Evolutionary conservation across 2,329 filamentous ascomycete species (phyloP), one percentile per base, ranked within the genome.

Genomic region (Lomentospora prolificans): DNA sequence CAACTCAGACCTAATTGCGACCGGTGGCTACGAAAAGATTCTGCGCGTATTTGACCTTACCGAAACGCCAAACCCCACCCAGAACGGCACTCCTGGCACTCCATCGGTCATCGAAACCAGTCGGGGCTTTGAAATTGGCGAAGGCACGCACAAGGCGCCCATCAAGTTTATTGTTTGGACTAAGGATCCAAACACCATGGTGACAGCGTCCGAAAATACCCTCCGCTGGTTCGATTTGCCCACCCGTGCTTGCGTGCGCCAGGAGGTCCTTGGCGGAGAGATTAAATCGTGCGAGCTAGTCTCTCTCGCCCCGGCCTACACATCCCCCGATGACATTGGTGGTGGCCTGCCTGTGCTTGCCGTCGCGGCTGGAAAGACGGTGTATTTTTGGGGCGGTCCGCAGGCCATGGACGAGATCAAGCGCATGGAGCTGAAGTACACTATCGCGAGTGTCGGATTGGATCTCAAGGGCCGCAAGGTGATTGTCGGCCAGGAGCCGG

Each of bases 161-260:
- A 97, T 99, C 78, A 97, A 96, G 70, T 91, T 90, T 57, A 95
- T 99, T 59, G 88, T 95, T 59, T 99, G 94, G 94, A 89, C 90
- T 54, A 82, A 84, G 58, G 88, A 95, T 64, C 87, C 88, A 53
- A 95, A 94, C 64, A 84, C 92, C 60, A 76, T 99, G 57, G 87
- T 95, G 53, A 99, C 94, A 0, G 91, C 92, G 2, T 88, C 90
- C 0, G 92, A 96, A 67, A 95, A 94, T 67, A 90, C 87, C 50
- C 80, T 99, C 25, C 85, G 94, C 57, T 99, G 94, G 94, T 95
- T 94, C 75, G 90, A 99, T 68, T 75, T 97, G 51, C 85, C 89
- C 24, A 84, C 83, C 54, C 84, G 86, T 54, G 78, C 84, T 31
- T 84, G 89, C 24, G 82, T 95, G 58, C 83, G 87, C 48, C 85